phyloP scores from a whole-genome alignment of 345 rosid genomes.

The Eucalyptus rudis region DNA sequence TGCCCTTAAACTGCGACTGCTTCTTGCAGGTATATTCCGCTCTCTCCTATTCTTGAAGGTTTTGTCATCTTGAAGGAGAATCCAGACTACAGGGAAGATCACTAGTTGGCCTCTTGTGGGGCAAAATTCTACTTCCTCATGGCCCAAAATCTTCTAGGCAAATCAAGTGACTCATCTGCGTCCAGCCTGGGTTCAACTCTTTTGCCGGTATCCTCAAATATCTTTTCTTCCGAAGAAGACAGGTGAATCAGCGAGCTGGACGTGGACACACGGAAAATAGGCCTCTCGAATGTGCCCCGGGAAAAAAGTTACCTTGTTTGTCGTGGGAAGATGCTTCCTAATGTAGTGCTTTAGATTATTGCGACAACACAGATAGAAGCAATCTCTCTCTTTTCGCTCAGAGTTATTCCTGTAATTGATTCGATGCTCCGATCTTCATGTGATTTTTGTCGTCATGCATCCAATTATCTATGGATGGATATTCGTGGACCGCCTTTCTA shows the following conservation, averaged over 20 bases:
- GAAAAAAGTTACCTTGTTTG: neutral
- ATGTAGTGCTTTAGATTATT: neutral
- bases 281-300: neutral
- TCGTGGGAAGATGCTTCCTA: neutral
- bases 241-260: neutral
- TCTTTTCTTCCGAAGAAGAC: neutral
- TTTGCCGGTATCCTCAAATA: neutral
- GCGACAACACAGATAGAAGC: neutral
- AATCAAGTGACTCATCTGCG: neutral
- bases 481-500: neutral
- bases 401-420: neutral
- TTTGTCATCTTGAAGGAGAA: constrained; percentile 78
- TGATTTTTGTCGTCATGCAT: neutral
- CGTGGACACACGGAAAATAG: neutral
- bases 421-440: neutral
- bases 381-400: neutral
- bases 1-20: neutral
- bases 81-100: constrained; percentile 67
- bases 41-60: constrained; percentile 88
- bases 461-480: neutral
- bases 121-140: neutral
- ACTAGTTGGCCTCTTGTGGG: neutral
- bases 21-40: constrained; percentile 62
- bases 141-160: neutral
- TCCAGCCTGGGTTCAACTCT: neutral